A percentile compares a stretch with the other conserved stretches of the same genome.
These are phyloP conservation scores for Gaeumannomyces sp. DNA, from an alignment of 2,329 filamentous ascomycete species.

Conservation along the genomic window DNA sequence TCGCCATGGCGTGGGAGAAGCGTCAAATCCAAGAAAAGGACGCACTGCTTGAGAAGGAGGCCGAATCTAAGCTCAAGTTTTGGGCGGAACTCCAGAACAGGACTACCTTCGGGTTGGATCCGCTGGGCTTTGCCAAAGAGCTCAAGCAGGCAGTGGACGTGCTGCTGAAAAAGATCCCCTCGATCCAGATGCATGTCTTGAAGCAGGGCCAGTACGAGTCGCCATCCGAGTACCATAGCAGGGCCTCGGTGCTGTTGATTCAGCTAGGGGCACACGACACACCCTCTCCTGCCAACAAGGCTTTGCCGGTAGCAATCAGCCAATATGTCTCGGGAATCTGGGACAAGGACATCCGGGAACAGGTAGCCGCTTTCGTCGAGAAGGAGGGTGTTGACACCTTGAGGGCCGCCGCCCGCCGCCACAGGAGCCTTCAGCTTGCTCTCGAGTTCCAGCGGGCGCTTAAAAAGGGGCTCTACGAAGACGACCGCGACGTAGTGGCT, in stretches of 20 bases:
- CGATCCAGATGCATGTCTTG: slow-evolving; percentile 46
- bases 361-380: slow-evolving; percentile 30
- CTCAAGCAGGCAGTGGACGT: slow-evolving; percentile 40
- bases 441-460: slow-evolving; percentile 49
- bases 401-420: slow-evolving; percentile 37
- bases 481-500: slow-evolving; percentile 30
- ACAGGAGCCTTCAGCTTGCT: slow-evolving; percentile 51
- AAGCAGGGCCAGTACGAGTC: slow-evolving; percentile 49
- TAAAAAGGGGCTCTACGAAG: slow-evolving; percentile 39
- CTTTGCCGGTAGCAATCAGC: slow-evolving; percentile 26
- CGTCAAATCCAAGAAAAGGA: slow-evolving; percentile 30
- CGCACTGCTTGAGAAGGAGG: slow-evolving; percentile 28
- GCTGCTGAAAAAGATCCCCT: slow-evolving; percentile 43
- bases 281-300: slow-evolving; percentile 15
- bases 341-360: slow-evolving; percentile 36
- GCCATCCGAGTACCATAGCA: slow-evolving; percentile 41
- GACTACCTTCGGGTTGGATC: slow-evolving; percentile 36
- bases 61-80: slow-evolving; percentile 29
- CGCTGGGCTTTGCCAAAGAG: slow-evolving; percentile 45
- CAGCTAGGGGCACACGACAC: slow-evolving; percentile 26
- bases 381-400: slow-evolving; percentile 25
- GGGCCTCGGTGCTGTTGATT: slow-evolving; percentile 34
- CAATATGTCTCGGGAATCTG: slow-evolving; percentile 50
- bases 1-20: slow-evolving; percentile 41
- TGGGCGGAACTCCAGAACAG: slow-evolving; percentile 42